phyloP scores from a whole-genome alignment of 1,139 yeast genomes.

The Lodderomyces margitis region DNA sequence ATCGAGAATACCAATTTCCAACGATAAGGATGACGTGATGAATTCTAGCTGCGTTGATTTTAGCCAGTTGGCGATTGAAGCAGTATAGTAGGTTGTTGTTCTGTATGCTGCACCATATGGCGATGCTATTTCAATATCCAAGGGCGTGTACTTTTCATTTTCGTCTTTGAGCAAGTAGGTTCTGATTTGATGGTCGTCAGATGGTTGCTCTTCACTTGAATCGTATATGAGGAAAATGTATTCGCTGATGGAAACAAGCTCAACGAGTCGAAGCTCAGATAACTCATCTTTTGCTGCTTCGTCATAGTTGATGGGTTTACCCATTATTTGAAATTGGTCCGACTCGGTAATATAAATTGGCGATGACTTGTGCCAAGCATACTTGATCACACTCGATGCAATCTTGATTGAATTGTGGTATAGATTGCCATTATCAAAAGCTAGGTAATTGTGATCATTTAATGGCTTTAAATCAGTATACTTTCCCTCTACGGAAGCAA shows the following conservation, averaged over 20 bases:
- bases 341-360: conserved; percentile 9
- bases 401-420: conserved; percentile 9
- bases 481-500: conserved; percentile 5
- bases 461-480: conserved; percentile 10
- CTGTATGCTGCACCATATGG: conserved; percentile 58
- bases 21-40: conserved; percentile 59
- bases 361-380: conserved; percentile 17
- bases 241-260: conserved; percentile 6
- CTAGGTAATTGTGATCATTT: conserved; percentile 6
- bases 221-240: conserved; percentile 1
- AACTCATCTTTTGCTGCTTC: conserved; percentile 6
- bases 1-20: conserved; percentile 46
- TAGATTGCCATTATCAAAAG: conserved; percentile 7
- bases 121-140: conserved; percentile 45
- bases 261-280: conserved; percentile 2
- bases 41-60: conserved; percentile 28
- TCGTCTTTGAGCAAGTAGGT: conserved; percentile 4
- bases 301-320: conserved; percentile 8
- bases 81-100: conserved; percentile 46
- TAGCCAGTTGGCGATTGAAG: conserved; percentile 45
- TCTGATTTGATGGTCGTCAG: conserved; percentile 20
- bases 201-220: conserved; percentile 13
- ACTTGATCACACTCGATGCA: conserved; percentile 13
- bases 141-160: conserved; percentile 10
- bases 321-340: conserved; percentile 5